Conservation (phyloP, 768 basidiomycete species). For the Termitomyces heimii region DNA sequence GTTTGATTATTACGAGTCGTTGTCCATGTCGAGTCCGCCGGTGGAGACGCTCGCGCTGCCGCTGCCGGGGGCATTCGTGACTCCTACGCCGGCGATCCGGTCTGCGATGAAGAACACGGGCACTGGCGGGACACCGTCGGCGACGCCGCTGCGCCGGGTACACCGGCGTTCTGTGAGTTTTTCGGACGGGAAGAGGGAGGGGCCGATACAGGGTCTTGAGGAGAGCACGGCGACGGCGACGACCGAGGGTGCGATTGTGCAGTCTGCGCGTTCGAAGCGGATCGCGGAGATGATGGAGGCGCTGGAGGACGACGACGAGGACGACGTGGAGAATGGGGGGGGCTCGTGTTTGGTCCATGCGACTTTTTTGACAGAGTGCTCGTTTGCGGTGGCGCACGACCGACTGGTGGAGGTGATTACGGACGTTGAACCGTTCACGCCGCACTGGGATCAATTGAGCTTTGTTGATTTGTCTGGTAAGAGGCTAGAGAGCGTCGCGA, state of each 20-base stretch:
- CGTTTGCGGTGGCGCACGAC: slow-evolving; percentile 92
- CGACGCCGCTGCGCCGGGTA: slow-evolving; percentile 50
- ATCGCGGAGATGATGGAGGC: slow-evolving; percentile 78
- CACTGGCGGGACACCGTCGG: too few species aligned
- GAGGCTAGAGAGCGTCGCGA: slow-evolving; percentile 73
- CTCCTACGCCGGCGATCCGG: slow-evolving; percentile 35
- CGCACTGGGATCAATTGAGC: slow-evolving; percentile 83
- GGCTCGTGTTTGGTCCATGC: slow-evolving; percentile 27
- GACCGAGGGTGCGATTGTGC: slow-evolving; percentile 30
- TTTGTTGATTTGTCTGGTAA: slow-evolving; percentile 70
- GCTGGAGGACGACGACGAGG: slow-evolving; percentile 61
- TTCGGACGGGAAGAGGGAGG: slow-evolving; percentile 87
- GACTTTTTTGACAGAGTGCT: slow-evolving; percentile 89
- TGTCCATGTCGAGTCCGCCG: slow-evolving; percentile 9
- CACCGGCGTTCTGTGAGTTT: slow-evolving; percentile 92
- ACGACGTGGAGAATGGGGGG: too few species aligned
- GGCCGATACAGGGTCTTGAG: slow-evolving; percentile 68
- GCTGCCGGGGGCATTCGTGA: slow-evolving; percentile 4
- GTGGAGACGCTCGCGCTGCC: background rate
- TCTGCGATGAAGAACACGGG: slow-evolving; percentile 37
- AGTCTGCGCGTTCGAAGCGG: slow-evolving; percentile 70
- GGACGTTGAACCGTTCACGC: slow-evolving; percentile 91
- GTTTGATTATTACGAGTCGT: slow-evolving; percentile 30
- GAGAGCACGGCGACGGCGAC: slow-evolving; percentile 31
- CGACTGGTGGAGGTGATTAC: slow-evolving; percentile 88